Conservation (phyloP, 768 basidiomycete genomes). For the Suillus variegatus region DNA sequence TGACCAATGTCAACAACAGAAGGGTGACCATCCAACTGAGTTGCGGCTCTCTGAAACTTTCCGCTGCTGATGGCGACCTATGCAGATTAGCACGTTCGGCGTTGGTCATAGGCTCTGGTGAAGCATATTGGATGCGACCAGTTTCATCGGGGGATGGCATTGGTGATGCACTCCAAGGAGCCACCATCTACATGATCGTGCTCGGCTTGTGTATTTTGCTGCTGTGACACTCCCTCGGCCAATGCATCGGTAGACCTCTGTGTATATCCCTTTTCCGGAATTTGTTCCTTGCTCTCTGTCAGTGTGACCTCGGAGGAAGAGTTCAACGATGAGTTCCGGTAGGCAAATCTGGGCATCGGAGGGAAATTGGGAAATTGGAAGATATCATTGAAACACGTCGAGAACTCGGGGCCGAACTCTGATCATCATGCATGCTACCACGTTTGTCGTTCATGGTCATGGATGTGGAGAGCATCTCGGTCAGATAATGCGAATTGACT, state of each 20-base stretch:
- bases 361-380: no score
- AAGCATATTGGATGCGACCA: conserved; percentile 5
- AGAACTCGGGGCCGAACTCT: conserved; percentile 17
- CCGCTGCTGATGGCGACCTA: conserved; percentile 13
- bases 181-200: conserved; percentile 5
- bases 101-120: conserved; percentile 16
- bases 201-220: neutral
- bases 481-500: conserved; percentile 28
- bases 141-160: conserved; percentile 13
- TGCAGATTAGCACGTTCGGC: conserved; percentile 16
- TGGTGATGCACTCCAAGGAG: conserved; percentile 16
- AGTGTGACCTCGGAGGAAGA: conserved; percentile 32
- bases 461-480: conserved; percentile 19
- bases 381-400: conserved; percentile 12
- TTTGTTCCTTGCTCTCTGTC: conserved; percentile 6
- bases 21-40: conserved; percentile 62
- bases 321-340: conserved; percentile 13
- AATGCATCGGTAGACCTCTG: conserved; percentile 25
- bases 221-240: conserved; percentile 18
- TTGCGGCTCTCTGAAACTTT: conserved; percentile 48
- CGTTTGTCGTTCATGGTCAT: conserved; percentile 23
- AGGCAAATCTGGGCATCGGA: conserved; percentile 12
- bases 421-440: conserved; percentile 17
- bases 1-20: conserved; percentile 55
- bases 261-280: conserved; percentile 7